Conservation (phyloP, 305 asterid genomes). For the Euphrasia arctica region DNA sequence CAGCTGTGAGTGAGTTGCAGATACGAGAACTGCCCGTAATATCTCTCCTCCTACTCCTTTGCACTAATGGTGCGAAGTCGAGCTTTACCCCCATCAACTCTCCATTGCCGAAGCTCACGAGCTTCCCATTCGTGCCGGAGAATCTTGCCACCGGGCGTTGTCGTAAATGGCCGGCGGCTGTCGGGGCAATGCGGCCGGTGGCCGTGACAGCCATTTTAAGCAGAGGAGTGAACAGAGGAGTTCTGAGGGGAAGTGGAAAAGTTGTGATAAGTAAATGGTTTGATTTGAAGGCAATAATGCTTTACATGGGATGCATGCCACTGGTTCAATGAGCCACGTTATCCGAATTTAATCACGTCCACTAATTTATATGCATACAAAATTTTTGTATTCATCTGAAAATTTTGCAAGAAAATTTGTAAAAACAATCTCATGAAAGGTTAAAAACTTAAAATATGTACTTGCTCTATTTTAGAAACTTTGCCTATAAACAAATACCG, state of each 20-base stretch:
- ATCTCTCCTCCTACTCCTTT: constrained; percentile 31
- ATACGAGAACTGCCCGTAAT: constrained; percentile 27
- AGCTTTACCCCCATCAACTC: constrained; percentile 77
- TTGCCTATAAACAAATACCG: too few species aligned
- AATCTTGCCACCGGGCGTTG: constrained; percentile 32
- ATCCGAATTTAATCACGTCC: constrained; percentile 70
- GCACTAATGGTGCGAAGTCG: constrained; percentile 28
- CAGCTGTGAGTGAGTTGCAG: constrained; percentile 63
- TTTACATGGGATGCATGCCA: constrained; percentile 51
- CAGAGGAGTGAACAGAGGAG: constrained; percentile 11
- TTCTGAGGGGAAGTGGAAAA: constrained; percentile 22
- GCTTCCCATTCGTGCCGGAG: constrained; percentile 32
- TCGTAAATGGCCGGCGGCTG: constrained; percentile 46
- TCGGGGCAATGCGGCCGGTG: constrained; percentile 50
- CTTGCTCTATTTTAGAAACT: too few species aligned
- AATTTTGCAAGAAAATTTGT: background rate
- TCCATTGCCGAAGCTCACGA: constrained; percentile 56
- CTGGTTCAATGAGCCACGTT: constrained; percentile 47
- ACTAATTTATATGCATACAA: constrained; percentile 40
- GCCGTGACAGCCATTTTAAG: constrained; percentile 51
- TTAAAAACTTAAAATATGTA: background rate
- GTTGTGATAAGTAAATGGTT: constrained; percentile 11
- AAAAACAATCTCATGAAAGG: too few species aligned
- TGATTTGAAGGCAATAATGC: constrained; percentile 17
- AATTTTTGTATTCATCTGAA: constrained; percentile 41